Evolutionary conservation across 306 rosid species (phyloP).

Genomic region (Argentina anserina): DNA sequence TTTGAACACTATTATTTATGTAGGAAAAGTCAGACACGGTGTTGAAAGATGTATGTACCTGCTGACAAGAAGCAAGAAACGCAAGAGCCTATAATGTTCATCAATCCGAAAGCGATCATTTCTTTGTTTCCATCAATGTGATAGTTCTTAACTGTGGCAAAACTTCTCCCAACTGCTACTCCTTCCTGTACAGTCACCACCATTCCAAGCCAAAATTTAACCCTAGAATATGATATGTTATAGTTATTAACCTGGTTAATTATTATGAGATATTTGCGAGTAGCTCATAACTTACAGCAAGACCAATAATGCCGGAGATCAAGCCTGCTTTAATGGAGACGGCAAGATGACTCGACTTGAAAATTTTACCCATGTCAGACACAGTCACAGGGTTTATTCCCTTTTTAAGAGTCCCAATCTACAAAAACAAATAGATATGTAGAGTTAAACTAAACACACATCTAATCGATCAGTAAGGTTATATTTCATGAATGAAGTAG

Average conservation of each 20-base stretch:
- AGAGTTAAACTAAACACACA: neutral
- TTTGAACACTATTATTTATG: neutral
- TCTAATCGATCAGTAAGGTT: no score
- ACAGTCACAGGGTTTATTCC: constrained; percentile 46
- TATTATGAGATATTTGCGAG: neutral
- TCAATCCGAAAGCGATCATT: constrained; percentile 53
- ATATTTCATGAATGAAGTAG: no score
- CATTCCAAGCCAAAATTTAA: neutral
- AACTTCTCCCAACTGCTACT: constrained; percentile 54
- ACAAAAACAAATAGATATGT: neutral
- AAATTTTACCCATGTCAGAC: constrained; percentile 21
- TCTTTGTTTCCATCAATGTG: constrained; percentile 53
- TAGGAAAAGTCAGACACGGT: neutral
- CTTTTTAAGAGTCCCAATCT: constrained; percentile 50
- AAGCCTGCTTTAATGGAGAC: constrained; percentile 43
- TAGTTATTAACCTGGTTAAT: no score
- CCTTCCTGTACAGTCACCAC: constrained; percentile 37
- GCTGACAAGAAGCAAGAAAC: constrained; percentile 50
- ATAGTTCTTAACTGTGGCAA: constrained; percentile 40
- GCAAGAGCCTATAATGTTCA: constrained; percentile 53
- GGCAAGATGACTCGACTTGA: constrained; percentile 32
- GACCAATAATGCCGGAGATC: constrained; percentile 44
- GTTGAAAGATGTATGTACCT: constrained; percentile 21
- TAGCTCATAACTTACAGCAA: constrained; percentile 35
- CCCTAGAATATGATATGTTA: no score